phyloP scores from a whole-genome alignment of 2,329 filamentous ascomycete genomes.

The Fusarium fujikuroi region DNA sequence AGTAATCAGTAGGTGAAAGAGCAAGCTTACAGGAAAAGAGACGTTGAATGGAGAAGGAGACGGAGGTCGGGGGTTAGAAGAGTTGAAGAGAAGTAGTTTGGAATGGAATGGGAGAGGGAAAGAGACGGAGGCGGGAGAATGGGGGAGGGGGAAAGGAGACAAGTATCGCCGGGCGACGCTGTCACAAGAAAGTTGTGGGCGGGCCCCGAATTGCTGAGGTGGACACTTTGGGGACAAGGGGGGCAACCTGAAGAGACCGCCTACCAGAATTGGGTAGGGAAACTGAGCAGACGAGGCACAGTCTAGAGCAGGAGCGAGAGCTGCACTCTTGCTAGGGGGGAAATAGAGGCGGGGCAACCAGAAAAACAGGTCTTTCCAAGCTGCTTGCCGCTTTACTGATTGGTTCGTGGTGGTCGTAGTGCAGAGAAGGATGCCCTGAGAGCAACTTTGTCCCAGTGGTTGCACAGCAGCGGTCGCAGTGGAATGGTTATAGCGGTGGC shows the following conservation, averaged over 20 bases:
- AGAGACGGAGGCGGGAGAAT: conserved; percentile 42
- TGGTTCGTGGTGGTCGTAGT: conserved; percentile 50
- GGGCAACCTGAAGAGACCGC: conserved; percentile 36
- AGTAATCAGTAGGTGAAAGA: conserved; percentile 22
- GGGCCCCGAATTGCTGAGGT: conserved; percentile 49
- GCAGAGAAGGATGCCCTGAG: conserved; percentile 33
- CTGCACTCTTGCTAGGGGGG: conserved; percentile 11
- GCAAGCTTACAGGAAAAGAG: conserved; percentile 44
- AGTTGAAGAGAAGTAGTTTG: conserved; percentile 45
- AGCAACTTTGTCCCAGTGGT: conserved; percentile 35
- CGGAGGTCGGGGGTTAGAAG: conserved; percentile 42
- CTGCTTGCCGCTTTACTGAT: conserved; percentile 50
- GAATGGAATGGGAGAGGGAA: conserved; percentile 47
- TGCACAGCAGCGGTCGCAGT: conserved; percentile 25
- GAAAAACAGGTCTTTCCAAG: conserved; percentile 25
- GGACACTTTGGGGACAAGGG: conserved; percentile 42
- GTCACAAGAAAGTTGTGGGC: conserved; percentile 52
- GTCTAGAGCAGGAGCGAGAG: conserved; percentile 32
- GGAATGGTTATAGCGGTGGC: conserved; percentile 36
- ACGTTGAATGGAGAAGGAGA: conserved; percentile 49
- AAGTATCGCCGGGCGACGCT: conserved; percentile 50
- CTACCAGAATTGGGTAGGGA: conserved; percentile 40
- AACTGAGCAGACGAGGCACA: conserved; percentile 32
- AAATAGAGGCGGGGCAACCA: conserved; percentile 38
- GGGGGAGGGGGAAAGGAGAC: conserved; percentile 49